Evolutionary conservation across 331 rosid genomes (phyloP), one percentile per base, ranked within the genome.

Genomic region (Erythrophleum ivorense): DNA sequence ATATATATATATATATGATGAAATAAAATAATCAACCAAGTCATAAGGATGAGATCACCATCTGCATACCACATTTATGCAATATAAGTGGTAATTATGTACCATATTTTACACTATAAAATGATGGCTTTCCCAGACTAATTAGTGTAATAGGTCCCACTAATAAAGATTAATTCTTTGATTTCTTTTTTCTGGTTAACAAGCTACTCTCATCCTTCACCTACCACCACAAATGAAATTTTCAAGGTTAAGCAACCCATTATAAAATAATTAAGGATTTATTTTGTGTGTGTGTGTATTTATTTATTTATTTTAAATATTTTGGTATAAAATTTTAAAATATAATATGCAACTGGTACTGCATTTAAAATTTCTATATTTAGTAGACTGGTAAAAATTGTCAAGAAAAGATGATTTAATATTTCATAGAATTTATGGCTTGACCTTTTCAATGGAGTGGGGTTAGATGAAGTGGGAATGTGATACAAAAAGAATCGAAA

Each of bases 31-130:
- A 33, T 6, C n/a, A 62, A 46, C 46, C 1, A 46, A 77, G 73
- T 77, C 80, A 48, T 64, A 62, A 48, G 3, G 50, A 41, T 8
- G 63, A 64, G 60, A 34, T 68, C 73, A 34, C 24, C 9, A 14
- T 31, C 54, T 45, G 12, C 33, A 21, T 5, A 24, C 29, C 29
- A 24, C 29, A 52, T 38, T 3, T 29, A 29, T 45, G 45, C 71
- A 76, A 59, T 57, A 54, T 19, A 19, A 19, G 7, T 11, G 7
- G 34, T 38, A 38, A 12, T 38, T 57, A 57, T 58, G 70, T 75
- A 31, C 41, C 31, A 55, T 3, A 5, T 66, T 55, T 10, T n/a
- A 24, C 10, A 2, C 6, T 48, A 11, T 0, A 63, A 38, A 59
- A 43, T 15, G 57, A 60, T 43, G 38, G 18, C 11, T 29, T 45